These are phyloP conservation scores for Austroboletus niveus DNA, from an alignment of 1,284 basidiomycete genomes.

Conservation along the genomic window DNA sequence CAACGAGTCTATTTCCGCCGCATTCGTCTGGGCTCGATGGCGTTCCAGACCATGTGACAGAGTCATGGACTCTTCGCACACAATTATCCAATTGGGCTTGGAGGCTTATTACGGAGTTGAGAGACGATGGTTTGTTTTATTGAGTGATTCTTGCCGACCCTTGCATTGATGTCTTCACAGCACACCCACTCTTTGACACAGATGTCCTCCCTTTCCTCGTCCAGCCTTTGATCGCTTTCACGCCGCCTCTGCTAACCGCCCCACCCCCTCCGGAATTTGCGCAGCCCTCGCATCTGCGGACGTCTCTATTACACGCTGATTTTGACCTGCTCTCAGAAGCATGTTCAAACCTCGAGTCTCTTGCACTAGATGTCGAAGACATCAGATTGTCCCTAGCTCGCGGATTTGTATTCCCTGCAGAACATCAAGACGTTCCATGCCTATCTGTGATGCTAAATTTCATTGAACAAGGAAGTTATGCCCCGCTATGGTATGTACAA, in stretches of 20 bases:
- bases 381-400: constrained; percentile 69
- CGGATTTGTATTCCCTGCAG: constrained; percentile 56
- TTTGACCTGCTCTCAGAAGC: constrained; percentile 71
- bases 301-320: constrained; percentile 60
- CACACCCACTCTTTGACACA: constrained; percentile 55
- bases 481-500: constrained; percentile 56
- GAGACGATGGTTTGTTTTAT: constrained; percentile 52
- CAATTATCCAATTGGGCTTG: constrained; percentile 74
- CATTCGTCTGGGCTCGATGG: constrained; percentile 18
- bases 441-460: constrained; percentile 67
- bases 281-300: constrained; percentile 43
- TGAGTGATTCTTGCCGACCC: background rate
- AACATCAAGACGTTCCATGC: constrained; percentile 57
- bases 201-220: constrained; percentile 64
- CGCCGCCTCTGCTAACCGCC: constrained; percentile 46
- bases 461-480: constrained; percentile 66
- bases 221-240: constrained; percentile 55
- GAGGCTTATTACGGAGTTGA: constrained; percentile 66
- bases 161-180: constrained; percentile 30
- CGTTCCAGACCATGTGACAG: constrained; percentile 36
- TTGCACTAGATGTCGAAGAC: constrained; percentile 72
- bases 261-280: constrained; percentile 41
- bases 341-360: constrained; percentile 71
- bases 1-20: constrained; percentile 25
- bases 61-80: constrained; percentile 65